Base-by-base conservation (phyloP, 148 eudicot genomes). In the Agrostemma githago region DNA sequence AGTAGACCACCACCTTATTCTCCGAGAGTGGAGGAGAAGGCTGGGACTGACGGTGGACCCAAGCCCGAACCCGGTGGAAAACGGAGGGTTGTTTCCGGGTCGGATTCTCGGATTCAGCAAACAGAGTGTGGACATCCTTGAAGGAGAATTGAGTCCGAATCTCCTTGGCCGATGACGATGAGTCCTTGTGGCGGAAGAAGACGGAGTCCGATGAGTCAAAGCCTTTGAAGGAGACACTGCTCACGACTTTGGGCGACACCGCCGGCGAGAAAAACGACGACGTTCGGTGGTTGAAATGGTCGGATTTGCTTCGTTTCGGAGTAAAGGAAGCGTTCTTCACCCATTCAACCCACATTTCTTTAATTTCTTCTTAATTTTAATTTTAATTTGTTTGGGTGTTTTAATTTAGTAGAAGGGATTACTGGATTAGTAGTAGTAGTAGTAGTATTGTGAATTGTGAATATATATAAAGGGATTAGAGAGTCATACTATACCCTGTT, bases 1-100 rank as follows among this genome's bases (percentile, higher is more conserved):
- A 77, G 81, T 87, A 87, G 0, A 87, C 70, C 34, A 87, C 88
- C 1, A 87, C 76, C 10, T 76, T 76, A 37, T 81, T 68, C 15
- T 71, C 66, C 0, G 85, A 61, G 12, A 79, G 79, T 2, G 88
- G 89, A 0, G 79, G 82, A 9, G 72, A 68, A 41, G 74, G 2
- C 10, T 53, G 77, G 75, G 72, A 7, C 10, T 72, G 76, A 0
- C 61, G 81, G 63, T 57, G 46, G 72, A 82, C 81, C 86, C 84
- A 81, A 0, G 80, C 59, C 12, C 74, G 51, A 26, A 81, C 78
- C 39, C 84, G 80, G 72, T 71, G 76, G 82, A 84, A 79, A 2
- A 84, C 40, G 21, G 84, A 78, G 66, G 84, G 74, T 2, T 66
- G 71, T 21, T 15, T 19, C 5, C 34, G 80, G 78, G 14, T 11